Evolutionary conservation across 306 rosid genomes (phyloP).

Genomic region (Cicer pinnatifidum): DNA sequence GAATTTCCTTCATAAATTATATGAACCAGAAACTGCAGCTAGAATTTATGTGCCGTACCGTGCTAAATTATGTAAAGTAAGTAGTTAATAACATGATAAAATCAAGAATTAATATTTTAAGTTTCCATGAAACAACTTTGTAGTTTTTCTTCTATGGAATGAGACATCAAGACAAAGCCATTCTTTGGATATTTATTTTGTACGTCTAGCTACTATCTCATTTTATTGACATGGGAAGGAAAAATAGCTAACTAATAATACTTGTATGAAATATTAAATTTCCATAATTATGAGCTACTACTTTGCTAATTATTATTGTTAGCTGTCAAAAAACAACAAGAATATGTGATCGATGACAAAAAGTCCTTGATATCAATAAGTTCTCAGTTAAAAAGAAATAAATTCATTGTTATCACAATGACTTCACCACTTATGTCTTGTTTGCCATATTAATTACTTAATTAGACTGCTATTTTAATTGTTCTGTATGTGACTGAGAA

Average conservation of each 20-base stretch:
- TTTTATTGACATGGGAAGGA: background rate
- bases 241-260: background rate
- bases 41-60: too few species aligned
- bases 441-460: background rate
- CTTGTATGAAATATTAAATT: background rate
- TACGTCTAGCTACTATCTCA: too few species aligned
- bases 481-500: conserved; percentile 1
- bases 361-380: too few species aligned
- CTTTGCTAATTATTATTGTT: background rate
- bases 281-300: background rate
- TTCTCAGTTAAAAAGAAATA: background rate
- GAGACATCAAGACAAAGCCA: too few species aligned
- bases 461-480: conserved; percentile 18
- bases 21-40: too few species aligned
- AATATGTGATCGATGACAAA: background rate
- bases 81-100: too few species aligned
- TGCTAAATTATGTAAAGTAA: too few species aligned
- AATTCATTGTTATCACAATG: conserved; percentile 7
- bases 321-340: conserved; percentile 2
- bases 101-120: too few species aligned
- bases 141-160: too few species aligned
- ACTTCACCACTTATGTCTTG: conserved; percentile 9
- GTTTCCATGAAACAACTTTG: too few species aligned
- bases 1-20: background rate
- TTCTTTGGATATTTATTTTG: too few species aligned